These are phyloP conservation scores for Phytopythium delawarense DNA, from an alignment of 352 stramenopile genomes.

Conservation along the genomic window DNA sequence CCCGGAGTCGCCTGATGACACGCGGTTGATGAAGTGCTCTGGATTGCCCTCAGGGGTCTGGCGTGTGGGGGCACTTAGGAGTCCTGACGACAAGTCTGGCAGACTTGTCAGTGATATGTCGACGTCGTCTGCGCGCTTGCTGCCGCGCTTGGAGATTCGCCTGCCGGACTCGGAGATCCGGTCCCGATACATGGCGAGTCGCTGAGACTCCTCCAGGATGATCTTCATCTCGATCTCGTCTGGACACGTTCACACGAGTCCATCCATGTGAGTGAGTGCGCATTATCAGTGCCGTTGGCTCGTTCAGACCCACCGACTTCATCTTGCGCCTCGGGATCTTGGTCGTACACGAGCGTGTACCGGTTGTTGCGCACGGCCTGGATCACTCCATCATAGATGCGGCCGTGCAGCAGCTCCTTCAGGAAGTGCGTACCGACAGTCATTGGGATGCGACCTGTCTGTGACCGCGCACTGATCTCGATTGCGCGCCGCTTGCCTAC, in stretches of 20 bases:
- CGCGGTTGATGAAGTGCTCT: constrained; percentile 22
- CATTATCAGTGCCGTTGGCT: not conserved
- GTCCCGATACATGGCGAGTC: constrained; percentile 15
- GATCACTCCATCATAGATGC: constrained; percentile 67
- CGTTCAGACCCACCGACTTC: constrained; percentile 48
- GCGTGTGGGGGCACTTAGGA: constrained; percentile 1
- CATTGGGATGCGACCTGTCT: constrained; percentile 24
- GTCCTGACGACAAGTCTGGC: constrained; percentile 39
- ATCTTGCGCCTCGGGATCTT: constrained; percentile 53
- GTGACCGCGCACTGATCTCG: constrained; percentile 10
- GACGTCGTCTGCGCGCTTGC: constrained; percentile 17
- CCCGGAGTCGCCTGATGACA: constrained; percentile 30
- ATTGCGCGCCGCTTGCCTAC: constrained; percentile 33
- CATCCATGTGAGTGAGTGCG: not conserved
- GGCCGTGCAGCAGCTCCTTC: constrained; percentile 62
- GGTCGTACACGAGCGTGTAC: constrained; percentile 59
- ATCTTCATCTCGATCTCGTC: constrained; percentile 81
- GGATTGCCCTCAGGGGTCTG: not conserved
- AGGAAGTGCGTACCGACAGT: constrained; percentile 57
- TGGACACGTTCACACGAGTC: constrained; percentile 1
- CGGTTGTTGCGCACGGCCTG: constrained; percentile 33
- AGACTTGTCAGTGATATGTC: constrained; percentile 58
- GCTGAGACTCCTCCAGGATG: constrained; percentile 60
- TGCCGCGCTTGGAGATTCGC: constrained; percentile 7
- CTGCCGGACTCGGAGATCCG: constrained; percentile 5